Evolutionary conservation across 306 rosid species (phyloP).

Genomic region (Begonia masoniana): DNA sequence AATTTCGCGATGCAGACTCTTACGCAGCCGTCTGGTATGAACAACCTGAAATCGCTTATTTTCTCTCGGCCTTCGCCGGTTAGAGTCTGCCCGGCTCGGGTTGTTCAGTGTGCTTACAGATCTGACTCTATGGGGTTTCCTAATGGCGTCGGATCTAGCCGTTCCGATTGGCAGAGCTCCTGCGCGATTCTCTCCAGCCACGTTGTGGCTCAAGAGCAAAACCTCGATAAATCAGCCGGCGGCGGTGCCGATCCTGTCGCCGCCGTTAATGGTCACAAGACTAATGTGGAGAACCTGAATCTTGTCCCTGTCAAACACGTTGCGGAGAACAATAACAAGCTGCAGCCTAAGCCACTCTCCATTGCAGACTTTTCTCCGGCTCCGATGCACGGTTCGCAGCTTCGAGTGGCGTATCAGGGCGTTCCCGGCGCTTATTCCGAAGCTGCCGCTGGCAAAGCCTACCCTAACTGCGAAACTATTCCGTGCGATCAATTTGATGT

Average conservation of each 20-base stretch:
- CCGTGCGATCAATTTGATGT: constrained; percentile 98
- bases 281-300: constrained; percentile 34
- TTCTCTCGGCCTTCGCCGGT: background rate
- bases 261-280: constrained; percentile 59
- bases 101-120: constrained; percentile 29
- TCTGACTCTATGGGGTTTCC: constrained; percentile 29
- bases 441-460: constrained; percentile 92
- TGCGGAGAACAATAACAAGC: constrained; percentile 12
- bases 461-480: constrained; percentile 89
- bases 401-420: constrained; percentile 92
- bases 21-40: constrained; percentile 23
- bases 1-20: constrained; percentile 45
- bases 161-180: constrained; percentile 85
- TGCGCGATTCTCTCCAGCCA: constrained; percentile 81
- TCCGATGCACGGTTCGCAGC: constrained; percentile 86
- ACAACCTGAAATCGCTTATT: constrained; percentile 14
- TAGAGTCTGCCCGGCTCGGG: constrained; percentile 17
- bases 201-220: constrained; percentile 36
- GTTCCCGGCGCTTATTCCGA: constrained; percentile 98
- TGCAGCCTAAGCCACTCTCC: constrained; percentile 45
- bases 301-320: constrained; percentile 49
- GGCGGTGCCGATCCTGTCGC: constrained; percentile 23
- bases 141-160: constrained; percentile 36
- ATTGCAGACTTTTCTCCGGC: constrained; percentile 86
- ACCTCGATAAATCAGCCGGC: constrained; percentile 5